These are phyloP conservation scores for Thymus quinquecostatus DNA, from an alignment of 257 asterid genomes.

Conservation along the genomic window DNA sequence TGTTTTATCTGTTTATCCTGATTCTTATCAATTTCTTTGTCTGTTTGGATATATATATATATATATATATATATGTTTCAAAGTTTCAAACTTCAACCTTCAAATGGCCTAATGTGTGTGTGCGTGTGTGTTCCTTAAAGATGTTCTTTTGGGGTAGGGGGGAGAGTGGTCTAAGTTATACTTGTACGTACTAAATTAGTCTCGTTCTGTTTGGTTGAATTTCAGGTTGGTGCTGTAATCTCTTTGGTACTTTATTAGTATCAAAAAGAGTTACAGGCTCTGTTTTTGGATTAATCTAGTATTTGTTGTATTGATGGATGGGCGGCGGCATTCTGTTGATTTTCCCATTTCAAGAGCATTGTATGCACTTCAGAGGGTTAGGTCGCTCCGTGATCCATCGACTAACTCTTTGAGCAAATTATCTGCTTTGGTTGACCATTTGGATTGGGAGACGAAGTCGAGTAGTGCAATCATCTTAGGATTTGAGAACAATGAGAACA, in stretches of 20 bases:
- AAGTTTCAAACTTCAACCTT: background rate
- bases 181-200: constrained; percentile 14
- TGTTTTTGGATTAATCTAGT: background rate
- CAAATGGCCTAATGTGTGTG: background rate
- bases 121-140: too few species aligned
- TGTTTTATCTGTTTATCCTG: constrained; percentile 17
- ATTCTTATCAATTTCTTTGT: constrained; percentile 11
- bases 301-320: constrained; percentile 50
- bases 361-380: constrained; percentile 74
- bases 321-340: constrained; percentile 77
- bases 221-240: constrained; percentile 23
- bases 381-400: constrained; percentile 82
- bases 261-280: background rate
- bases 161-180: constrained; percentile 6
- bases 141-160: constrained; percentile 9
- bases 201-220: constrained; percentile 15
- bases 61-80: background rate
- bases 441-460: constrained; percentile 70
- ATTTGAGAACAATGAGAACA: constrained; percentile 33
- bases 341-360: constrained; percentile 66
- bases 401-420: constrained; percentile 70
- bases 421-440: constrained; percentile 50
- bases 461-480: constrained; percentile 52
- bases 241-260: constrained; percentile 26
- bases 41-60: background rate